Conservation (phyloP, 176 grass and related monocot species). For the Musa acuminata region DNA sequence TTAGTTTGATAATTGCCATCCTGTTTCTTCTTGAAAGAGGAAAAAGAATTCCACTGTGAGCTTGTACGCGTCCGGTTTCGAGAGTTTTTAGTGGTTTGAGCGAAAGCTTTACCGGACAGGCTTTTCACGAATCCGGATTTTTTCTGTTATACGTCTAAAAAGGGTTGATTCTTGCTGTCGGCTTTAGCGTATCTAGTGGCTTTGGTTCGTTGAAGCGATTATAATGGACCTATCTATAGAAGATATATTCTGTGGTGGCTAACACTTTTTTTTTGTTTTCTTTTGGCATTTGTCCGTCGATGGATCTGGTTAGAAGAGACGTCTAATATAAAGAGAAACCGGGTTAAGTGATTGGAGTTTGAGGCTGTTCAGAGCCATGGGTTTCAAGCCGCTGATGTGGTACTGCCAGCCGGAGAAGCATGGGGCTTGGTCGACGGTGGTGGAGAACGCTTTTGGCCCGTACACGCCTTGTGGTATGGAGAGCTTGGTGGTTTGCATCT, state of each 20-base stretch:
- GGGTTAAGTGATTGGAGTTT: constrained; percentile 4
- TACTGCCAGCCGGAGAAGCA: constrained; percentile 76
- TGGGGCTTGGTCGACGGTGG: constrained; percentile 51
- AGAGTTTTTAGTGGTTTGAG: background rate
- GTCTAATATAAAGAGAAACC: background rate
- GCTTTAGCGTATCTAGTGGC: background rate
- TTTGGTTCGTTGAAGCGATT: background rate
- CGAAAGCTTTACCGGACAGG: background rate
- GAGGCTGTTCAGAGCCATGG: constrained; percentile 32
- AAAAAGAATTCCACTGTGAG: background rate
- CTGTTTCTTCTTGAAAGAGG: background rate
- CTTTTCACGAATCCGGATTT: background rate
- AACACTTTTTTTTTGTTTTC: background rate
- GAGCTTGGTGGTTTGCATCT: constrained; percentile 71
- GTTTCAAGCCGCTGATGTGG: constrained; percentile 60
- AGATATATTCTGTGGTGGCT: background rate
- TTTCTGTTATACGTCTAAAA: background rate
- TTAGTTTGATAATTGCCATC: too few relatives aligned
- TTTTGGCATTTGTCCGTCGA: background rate
- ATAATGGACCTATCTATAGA: background rate
- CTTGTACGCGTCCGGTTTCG: background rate
- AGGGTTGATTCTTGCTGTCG: background rate
- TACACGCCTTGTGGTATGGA: constrained; percentile 84
- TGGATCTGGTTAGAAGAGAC: background rate
- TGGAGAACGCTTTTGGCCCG: constrained; percentile 59